Base-by-base conservation (phyloP, 768 basidiomycete genomes). In the Pleurotus giganteus region DNA sequence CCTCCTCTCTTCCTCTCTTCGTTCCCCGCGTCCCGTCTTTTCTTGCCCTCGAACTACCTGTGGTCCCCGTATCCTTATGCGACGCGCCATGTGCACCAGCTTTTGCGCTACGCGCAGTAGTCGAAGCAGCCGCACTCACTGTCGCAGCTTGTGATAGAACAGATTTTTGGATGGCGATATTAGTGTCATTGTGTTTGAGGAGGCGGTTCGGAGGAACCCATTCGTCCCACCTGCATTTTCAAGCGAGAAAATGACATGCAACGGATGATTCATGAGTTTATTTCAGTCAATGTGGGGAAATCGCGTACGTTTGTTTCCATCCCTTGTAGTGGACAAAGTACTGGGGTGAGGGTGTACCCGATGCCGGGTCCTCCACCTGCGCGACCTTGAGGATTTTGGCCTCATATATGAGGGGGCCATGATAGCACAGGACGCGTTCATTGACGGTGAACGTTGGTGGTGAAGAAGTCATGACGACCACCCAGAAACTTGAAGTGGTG, bases 281-380 rank as follows among this genome's bases (percentile, higher is more conserved):
- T 3, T 5, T 39, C 7, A 52, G 26, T 9, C 1, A 26, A 6
- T 17, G 19, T 17, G 9, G 5, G 39, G 12, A 37, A 44, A 21
- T n/a, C 19, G 74, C 83, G 60, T 66, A 95, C 93, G 92, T 95
- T 69, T 93, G 90, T 69, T 98, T 99, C 97, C 97, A 99, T 7
- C 97, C 97, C 71, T 98, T 97, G 79, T 99, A 99, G 69, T 99
- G 97, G 34, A 99, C 95, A 57, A 90, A 87, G 71, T 92, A 98
- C 63, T 96, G 92, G 3, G 84, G 82, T 0, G 85, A 81, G 53
- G 75, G 85, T 15, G 75, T 69, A 9, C 34, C 34, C 4, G 49
- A 29, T 27, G 47, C 1, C 19, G 49, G 49, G 61, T 88, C 85
- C 56, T 86, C 83, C 71, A 84, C 86, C 36, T 73, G 78, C 56